phyloP scores from a whole-genome alignment of 768 basidiomycete species.

The Crassisporium funariophilum region DNA sequence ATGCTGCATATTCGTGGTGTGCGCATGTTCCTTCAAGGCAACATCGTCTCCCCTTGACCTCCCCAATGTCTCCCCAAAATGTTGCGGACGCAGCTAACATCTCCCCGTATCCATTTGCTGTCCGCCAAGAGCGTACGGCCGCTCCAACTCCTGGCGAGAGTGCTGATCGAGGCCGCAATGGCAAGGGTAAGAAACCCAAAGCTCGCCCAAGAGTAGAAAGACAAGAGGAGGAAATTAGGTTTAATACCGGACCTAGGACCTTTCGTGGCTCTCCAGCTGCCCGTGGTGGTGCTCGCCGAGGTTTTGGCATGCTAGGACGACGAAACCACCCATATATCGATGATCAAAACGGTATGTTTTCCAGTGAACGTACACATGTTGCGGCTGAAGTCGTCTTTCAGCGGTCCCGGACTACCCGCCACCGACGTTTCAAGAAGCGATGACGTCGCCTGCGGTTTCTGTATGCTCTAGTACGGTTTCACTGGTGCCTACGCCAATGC shows the following conservation, averaged over 20 bases:
- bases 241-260: constrained; percentile 44
- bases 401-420: constrained; percentile 69
- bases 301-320: constrained; percentile 23
- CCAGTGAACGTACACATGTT: constrained; percentile 1
- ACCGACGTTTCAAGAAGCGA: constrained; percentile 75
- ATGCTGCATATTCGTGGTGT: constrained; percentile 40
- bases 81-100: constrained; percentile 52
- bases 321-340: constrained; percentile 26
- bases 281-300: constrained; percentile 24
- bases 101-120: constrained; percentile 60
- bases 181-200: constrained; percentile 44
- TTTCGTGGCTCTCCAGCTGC: constrained; percentile 23
- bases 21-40: constrained; percentile 38
- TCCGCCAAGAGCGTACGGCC: constrained; percentile 38
- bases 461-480: constrained; percentile 43
- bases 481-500: constrained; percentile 26
- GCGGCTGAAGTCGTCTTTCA: constrained; percentile 21
- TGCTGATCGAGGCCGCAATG: constrained; percentile 47
- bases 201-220: constrained; percentile 39
- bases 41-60: constrained; percentile 38
- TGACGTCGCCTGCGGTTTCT: constrained; percentile 45
- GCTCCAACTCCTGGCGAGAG: constrained; percentile 48
- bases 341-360: constrained; percentile 26
- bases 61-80: constrained; percentile 46
- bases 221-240: constrained; percentile 48